Evolutionary conservation across 805 yeast genomes (phyloP), one percentile per base, ranked within the genome.

Genomic region (Kodamaea lidongshanica): DNA sequence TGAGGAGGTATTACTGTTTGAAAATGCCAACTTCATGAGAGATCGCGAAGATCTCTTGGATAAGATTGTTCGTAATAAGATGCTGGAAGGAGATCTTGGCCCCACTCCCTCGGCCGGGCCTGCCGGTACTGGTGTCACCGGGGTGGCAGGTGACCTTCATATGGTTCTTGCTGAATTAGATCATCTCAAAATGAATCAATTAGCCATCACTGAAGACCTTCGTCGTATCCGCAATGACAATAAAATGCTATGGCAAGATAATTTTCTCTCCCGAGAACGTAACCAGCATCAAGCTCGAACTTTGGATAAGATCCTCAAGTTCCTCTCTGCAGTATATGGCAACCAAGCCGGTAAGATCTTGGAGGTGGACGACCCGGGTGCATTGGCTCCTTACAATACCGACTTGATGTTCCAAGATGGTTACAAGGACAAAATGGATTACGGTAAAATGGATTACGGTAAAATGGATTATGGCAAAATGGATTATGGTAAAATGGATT

Each of bases 1-100:
- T 23, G 96, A 88, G 34, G 97, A 92, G 47, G 71, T 77, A 33
- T 80, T 88, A 83, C 94, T 87, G 56, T 92, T 92, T 61, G 78
- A 76, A 39, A 85, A 87, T 40, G 87, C 92, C 2, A 70, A 77
- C 48, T 92, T 92, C 52, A 62, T 75, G 20, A 67, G 70, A 36
- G 95, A 72, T 32, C 69, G 85, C 30, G 95, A 87, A 42, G 96
- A 87, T 45, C 65, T 92, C 40, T 63, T 92, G 43, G 94, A 85
- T 39, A 74, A 78, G 39, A 92, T 92, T 35, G 81, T 82, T 8
- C 71, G 99, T 42, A 89, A 89, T 52, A 70, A 70, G 42, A 50
- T 40, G 25, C 50, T 30, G 25, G 42, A 44, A 7, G 54, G 44
- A 9, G 35, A 38, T 9, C 56, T 46, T 15, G 33, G 36, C 8